Base-by-base conservation (phyloP, 345 rosid species). In the Bretschneidera sinensis region DNA sequence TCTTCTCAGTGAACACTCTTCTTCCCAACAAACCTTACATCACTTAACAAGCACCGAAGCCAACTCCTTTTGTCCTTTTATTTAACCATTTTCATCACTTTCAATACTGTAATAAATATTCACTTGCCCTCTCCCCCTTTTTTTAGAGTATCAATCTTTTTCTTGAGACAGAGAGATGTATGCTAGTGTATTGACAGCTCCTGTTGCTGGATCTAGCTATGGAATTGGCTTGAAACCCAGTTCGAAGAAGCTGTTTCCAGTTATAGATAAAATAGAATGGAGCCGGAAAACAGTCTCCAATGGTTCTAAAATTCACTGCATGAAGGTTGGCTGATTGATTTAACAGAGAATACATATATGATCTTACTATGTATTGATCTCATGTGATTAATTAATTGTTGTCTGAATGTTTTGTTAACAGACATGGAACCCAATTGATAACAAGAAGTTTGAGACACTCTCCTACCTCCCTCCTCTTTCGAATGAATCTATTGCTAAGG, bases 361-460 rank as follows among this genome's bases (percentile, higher is more conserved):
- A 5, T 31, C 6, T 6, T 6, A 35, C 6, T 24, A 16, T 22
- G 6, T 45, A 9, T 43, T 66, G 43, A n/a, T 51, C 43, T 43
- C 9, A 25, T 56, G 1, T 31, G 35, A 39, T 39, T 39, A 11
- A 9, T 7, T 39, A 39, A n/a, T n/a, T 39, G 5, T 31, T 24
- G n/a, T 22, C 4, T 45, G 16, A 9, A 34, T 66, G 43, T 17
- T 51, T 35, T 43, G n/a, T n/a, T n/a, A 17, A 62, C 59, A 87
- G 94, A 79, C 84, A 59, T 84, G 94, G 94, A 84, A 76, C 33
- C 90, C 94, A 16, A 68, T 84, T 61, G 24, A 79, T 25, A 79
- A 81, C 79, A 79, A 73, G 79, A 84, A 81, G 77, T 79, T 63
- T 24, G 86, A 73, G 66, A 75, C 84, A 5, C 68, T 84, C 18